phyloP scores from a whole-genome alignment of 164 flowering plant genomes.

The Dillenia turbinata region DNA sequence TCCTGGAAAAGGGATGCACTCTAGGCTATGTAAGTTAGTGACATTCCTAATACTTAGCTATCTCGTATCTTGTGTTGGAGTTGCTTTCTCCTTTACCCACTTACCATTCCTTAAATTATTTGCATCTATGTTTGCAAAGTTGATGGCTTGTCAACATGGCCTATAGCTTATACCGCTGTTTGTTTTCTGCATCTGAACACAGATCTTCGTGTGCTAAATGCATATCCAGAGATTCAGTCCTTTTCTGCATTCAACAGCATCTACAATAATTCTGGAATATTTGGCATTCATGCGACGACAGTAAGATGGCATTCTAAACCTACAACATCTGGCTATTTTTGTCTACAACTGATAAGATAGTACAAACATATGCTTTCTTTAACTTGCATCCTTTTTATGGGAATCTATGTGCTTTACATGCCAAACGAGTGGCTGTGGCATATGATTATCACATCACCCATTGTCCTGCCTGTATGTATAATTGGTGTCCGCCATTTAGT shows the following conservation, averaged over 20 bases:
- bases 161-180: no score
- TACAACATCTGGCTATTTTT: not conserved
- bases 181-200: slow-evolving; percentile 14
- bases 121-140: no score
- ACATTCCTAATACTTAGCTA: not conserved
- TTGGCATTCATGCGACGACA: slow-evolving; percentile 83
- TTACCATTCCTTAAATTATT: not conserved
- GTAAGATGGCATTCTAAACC: slow-evolving; percentile 35
- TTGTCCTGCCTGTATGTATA: no score
- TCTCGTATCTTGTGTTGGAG: not conserved
- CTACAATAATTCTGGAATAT: slow-evolving; percentile 69
- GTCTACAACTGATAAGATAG: no score
- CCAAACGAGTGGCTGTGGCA: no score
- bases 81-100: not conserved
- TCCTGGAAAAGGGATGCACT: slow-evolving; percentile 88
- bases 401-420: no score
- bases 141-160: no score
- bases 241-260: slow-evolving; percentile 82
- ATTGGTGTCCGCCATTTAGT: no score
- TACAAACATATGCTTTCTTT: no score
- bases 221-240: slow-evolving; percentile 50
- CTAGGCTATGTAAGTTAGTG: slow-evolving; percentile 66
- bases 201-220: slow-evolving; percentile 77
- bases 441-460: no score
- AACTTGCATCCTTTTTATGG: no score